phyloP scores from a whole-genome alignment of 1,139 yeast species.

The Magnusiomyces fungicola region DNA sequence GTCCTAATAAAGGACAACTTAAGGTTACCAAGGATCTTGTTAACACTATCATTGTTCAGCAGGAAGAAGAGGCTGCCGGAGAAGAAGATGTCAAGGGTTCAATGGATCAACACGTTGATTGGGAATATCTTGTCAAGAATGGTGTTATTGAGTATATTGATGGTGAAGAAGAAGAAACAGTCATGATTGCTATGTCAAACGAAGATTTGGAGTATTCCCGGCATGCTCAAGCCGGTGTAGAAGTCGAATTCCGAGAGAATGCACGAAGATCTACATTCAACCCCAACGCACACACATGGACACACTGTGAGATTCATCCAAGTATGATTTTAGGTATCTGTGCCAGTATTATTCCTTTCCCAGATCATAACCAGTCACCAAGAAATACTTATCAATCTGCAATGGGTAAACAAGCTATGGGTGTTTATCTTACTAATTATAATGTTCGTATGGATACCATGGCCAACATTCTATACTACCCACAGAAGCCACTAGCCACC shows the following conservation, averaged over 20 bases:
- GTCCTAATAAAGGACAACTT: constrained; percentile 69
- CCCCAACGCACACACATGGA: constrained; percentile 74
- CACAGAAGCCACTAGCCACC: constrained; percentile 98
- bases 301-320: constrained; percentile 99
- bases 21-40: constrained; percentile 81
- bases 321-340: constrained; percentile 98
- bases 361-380: constrained; percentile 98
- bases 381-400: constrained; percentile 99
- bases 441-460: constrained; percentile 98
- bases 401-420: constrained; percentile 99
- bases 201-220: constrained; percentile 80
- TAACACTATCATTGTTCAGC: constrained; percentile 53
- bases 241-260: constrained; percentile 50
- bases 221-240: constrained; percentile 45
- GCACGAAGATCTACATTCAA: constrained; percentile 72
- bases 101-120: constrained; percentile 46
- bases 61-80: constrained; percentile 50
- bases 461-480: constrained; percentile 96
- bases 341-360: constrained; percentile 98
- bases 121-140: constrained; percentile 76
- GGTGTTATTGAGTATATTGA: constrained; percentile 93
- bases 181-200: constrained; percentile 98
- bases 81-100: constrained; percentile 28
- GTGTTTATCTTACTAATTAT: constrained; percentile 95
- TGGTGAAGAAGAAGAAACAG: constrained; percentile 97